phyloP scores from a whole-genome alignment of 257 asterid species.

The Penstemon newberryi region DNA sequence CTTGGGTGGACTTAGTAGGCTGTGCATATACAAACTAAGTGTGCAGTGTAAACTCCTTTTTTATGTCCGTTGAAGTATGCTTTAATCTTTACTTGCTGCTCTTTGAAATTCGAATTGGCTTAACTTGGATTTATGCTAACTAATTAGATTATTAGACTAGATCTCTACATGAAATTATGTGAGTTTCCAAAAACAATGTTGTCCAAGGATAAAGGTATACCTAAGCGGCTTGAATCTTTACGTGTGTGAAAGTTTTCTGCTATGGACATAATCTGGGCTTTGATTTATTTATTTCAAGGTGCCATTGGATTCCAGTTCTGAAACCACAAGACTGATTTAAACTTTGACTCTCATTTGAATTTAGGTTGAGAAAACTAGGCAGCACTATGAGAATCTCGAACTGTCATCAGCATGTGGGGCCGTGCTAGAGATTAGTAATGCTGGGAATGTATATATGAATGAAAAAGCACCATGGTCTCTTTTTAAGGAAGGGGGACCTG shows the following conservation, averaged over 20 bases:
- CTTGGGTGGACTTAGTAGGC: too few species aligned
- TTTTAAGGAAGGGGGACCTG: conserved; percentile 84
- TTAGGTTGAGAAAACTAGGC: conserved; percentile 42
- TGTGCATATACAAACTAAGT: too few species aligned
- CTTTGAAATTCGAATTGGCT: too few species aligned
- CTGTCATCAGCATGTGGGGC: conserved; percentile 91
- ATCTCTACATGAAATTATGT: too few species aligned
- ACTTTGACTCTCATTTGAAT: background rate
- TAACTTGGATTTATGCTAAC: too few species aligned
- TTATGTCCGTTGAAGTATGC: too few species aligned
- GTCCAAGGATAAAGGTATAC: too few species aligned
- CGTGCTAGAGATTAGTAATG: conserved; percentile 78
- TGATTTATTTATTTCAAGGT: background rate
- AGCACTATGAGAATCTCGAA: conserved; percentile 72
- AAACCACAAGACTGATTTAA: background rate
- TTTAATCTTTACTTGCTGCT: too few species aligned
- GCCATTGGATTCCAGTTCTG: background rate
- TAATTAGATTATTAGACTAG: too few species aligned
- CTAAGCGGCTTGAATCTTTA: background rate
- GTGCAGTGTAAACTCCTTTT: too few species aligned
- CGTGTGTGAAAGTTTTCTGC: background rate
- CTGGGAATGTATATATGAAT: conserved; percentile 77
- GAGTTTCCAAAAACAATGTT: too few species aligned
- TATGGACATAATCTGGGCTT: background rate
- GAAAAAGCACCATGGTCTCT: conserved; percentile 90